phyloP scores from a whole-genome alignment of 2,329 filamentous ascomycete species.

The Fusarium longipes region DNA sequence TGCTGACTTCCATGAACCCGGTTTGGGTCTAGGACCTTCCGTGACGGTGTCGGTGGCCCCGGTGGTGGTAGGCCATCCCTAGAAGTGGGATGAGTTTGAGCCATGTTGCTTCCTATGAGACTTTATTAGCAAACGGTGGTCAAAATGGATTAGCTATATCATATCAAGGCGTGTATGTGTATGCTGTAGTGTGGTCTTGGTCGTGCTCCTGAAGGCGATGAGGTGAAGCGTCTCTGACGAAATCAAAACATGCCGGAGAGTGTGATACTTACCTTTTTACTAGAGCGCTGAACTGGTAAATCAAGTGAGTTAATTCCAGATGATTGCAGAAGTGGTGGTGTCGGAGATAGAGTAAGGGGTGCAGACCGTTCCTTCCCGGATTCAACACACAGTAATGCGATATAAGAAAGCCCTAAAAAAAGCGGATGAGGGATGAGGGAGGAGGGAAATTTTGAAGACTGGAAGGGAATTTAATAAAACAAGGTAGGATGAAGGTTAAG shows the following conservation, averaged over 20 bases:
- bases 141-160: background rate
- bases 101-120: conserved; percentile 30
- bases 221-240: background rate
- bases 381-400: background rate
- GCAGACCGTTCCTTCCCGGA: conserved; percentile 23
- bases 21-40: conserved; percentile 31
- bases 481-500: too few relatives aligned
- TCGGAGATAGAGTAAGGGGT: background rate
- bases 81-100: conserved; percentile 8
- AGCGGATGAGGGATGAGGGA: background rate
- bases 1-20: conserved; percentile 42
- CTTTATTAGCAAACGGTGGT: conserved; percentile 17
- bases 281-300: background rate
- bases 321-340: background rate
- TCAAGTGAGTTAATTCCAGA: background rate
- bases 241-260: background rate
- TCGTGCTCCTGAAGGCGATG: background rate
- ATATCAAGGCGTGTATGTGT: background rate
- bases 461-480: background rate
- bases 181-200: background rate
- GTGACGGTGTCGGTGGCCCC: conserved; percentile 27
- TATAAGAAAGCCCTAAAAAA: background rate
- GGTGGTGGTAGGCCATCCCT: conserved; percentile 17
- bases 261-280: conserved; percentile 20
- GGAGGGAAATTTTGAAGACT: background rate